Percentiles rank a stretch among this genome's conserved stretches.
phyloP scores from a whole-genome alignment of 169 alveolate species.

The Plasmodium berghei region DNA sequence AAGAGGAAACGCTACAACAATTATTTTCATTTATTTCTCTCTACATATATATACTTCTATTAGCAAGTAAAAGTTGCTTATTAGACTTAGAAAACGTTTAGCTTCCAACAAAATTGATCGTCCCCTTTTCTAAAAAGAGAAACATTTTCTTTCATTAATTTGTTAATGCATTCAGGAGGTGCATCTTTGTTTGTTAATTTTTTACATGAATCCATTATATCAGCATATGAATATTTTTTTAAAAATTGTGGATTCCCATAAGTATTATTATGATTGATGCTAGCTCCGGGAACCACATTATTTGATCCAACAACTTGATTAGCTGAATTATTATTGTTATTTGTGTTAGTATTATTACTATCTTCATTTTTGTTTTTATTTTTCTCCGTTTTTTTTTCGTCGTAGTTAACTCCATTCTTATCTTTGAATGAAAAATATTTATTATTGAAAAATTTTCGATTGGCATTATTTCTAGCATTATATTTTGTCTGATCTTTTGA shows the following conservation, averaged over 20 bases:
- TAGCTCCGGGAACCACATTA: too few species aligned
- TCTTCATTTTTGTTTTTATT: constrained; percentile 41
- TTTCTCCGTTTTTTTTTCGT: constrained; percentile 27
- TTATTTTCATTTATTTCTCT: too few species aligned
- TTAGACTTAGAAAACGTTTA: constrained; percentile 33
- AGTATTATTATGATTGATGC: not conserved
- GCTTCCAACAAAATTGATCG: constrained; percentile 70
- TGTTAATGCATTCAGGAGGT: constrained; percentile 75
- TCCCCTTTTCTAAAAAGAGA: constrained; percentile 75
- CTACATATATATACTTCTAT: not conserved
- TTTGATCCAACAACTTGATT: too few species aligned
- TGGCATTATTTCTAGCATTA: not conserved
- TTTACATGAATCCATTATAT: constrained; percentile 75
- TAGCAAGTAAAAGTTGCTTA: too few species aligned
- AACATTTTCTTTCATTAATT: constrained; percentile 72
- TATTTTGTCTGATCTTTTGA: constrained; percentile 18
- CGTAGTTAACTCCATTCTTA: constrained; percentile 20
- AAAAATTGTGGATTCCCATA: constrained; percentile 31
- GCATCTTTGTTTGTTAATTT: constrained; percentile 57
- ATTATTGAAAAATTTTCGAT: constrained; percentile 1
- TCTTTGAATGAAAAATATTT: constrained; percentile 14
- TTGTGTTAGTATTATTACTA: not conserved
- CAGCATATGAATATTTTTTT: constrained; percentile 70
- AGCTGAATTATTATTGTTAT: not conserved
- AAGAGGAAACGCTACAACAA: too few species aligned